phyloP scores from a whole-genome alignment of 129 eudicot species.

The Cynara cardunculus region DNA sequence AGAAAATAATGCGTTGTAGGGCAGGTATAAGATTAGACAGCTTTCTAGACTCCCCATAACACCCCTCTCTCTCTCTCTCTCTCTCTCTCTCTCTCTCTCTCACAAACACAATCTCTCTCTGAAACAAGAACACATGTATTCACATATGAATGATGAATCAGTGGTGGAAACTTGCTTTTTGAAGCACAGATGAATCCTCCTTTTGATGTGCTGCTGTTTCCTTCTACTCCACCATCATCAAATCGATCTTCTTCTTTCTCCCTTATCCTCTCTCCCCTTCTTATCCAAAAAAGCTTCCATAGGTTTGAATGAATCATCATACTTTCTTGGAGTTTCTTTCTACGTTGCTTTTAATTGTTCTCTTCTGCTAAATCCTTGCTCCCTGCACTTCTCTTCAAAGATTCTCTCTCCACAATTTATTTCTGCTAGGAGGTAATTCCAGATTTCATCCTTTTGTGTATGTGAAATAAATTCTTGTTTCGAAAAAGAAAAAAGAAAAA shows the following conservation, averaged over 20 bases:
- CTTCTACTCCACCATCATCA: neutral
- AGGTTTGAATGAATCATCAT: neutral
- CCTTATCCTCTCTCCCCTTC: neutral
- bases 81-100: conserved; percentile 26
- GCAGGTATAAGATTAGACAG: conserved; percentile 59
- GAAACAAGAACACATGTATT: conserved; percentile 18
- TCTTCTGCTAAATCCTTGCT: neutral
- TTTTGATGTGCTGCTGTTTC: conserved; percentile 20
- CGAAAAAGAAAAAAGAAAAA: neutral
- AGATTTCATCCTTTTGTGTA: conserved; percentile 7
- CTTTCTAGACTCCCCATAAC: conserved; percentile 36
- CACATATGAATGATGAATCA: conserved; percentile 17
- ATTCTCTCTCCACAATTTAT: neutral
- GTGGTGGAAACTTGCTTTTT: conserved; percentile 30
- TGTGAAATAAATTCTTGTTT: neutral
- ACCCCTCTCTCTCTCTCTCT: neutral
- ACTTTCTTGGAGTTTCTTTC: neutral
- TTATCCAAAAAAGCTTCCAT: neutral
- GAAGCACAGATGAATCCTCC: conserved; percentile 43
- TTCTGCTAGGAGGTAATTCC: neutral
- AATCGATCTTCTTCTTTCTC: neutral
- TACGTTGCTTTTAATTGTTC: neutral
- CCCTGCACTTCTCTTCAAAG: neutral
- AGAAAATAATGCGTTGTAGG: conserved; percentile 39
- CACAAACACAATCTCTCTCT: conserved; percentile 14